Evolutionary conservation across 23 red algal species (phyloP), one percentile per base, ranked within the genome.

Genomic region (Gracilaria vermiculophylla): DNA sequence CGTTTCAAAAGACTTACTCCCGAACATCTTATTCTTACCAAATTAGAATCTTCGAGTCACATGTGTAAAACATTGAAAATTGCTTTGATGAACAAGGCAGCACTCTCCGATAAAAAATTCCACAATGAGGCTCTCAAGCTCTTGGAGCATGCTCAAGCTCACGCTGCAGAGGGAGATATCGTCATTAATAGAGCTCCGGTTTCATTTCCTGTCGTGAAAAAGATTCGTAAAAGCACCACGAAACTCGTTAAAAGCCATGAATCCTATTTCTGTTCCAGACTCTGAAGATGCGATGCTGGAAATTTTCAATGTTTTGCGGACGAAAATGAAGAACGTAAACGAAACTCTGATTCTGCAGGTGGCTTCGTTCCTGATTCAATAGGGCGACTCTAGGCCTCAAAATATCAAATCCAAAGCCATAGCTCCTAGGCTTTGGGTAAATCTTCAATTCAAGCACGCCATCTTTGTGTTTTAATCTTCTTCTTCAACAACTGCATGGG

Each of bases 71-170:
- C 29, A 3, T 28, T 58, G 54, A 25, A 2, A 2, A 58, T 58
- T 3, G 12, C 54, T 7, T 3, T 58, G 21, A 58, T 58, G 1
- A 58, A 25, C 21, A 58, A 58, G 7, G 54, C 54, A 2, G 29
- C 24, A 57, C 42, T 62, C 19, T 5, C 55, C n/a, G 40, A 51
- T 0, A 49, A 57, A 42, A 42, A 13, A n/a, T 17, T 87, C 13
- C 58, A 62, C 3, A 87, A 87, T 31, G 45, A 65, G 0, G 70
- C 51, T 0, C 1, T 80, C 51, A 49, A 80, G 28, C 76, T 80
- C 19, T 19, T 80, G 8, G 21, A 24, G 4, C 76, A 57, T 14
- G 76, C 52, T 9, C 52, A 80, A 31, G 37, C 52, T 5, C 76
- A 0, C 32, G 76, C 52, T 54, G 34, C 57, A 5, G 15, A 80